These are phyloP conservation scores for Cercophora samala DNA, from an alignment of 495 filamentous ascomycete species.

Conservation along the genomic window DNA sequence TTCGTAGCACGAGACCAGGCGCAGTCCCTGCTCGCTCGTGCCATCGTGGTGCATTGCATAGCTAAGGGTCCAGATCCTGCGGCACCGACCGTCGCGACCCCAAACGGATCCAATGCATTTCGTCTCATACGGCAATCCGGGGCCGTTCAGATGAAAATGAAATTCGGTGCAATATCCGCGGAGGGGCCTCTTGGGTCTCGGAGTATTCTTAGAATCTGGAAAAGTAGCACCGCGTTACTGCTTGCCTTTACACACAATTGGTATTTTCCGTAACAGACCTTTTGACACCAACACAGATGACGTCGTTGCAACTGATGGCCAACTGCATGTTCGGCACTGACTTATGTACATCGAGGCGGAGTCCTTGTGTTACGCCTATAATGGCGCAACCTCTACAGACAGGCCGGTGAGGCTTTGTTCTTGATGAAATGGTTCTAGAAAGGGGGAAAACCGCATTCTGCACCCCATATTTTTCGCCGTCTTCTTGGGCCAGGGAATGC, in stretches of 20 bases:
- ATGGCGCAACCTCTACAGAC: background rate
- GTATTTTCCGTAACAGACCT: no score
- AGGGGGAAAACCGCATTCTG: constrained; percentile 20
- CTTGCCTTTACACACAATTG: background rate
- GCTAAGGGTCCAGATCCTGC: constrained; percentile 11
- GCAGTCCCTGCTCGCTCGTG: background rate
- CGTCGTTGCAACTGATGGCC: background rate
- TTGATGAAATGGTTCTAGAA: constrained; percentile 19
- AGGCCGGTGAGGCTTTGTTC: constrained; percentile 4
- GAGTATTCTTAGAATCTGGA: constrained; percentile 4
- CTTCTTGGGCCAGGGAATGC: constrained; percentile 5
- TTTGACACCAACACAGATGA: background rate
- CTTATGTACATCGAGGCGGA: background rate
- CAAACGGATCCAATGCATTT: constrained; percentile 9
- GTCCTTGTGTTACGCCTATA: background rate
- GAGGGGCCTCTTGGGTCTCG: constrained; percentile 3
- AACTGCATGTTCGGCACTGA: background rate
- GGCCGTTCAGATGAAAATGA: constrained; percentile 4
- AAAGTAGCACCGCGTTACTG: background rate
- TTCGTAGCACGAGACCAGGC: background rate
- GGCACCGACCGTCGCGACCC: constrained; percentile 12
- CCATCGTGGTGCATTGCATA: background rate
- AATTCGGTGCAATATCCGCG: background rate
- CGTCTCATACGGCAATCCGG: background rate
- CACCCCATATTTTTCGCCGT: constrained; percentile 21